phyloP scores from a whole-genome alignment of 768 basidiomycete genomes.

The Kwoniella heveanensis region DNA sequence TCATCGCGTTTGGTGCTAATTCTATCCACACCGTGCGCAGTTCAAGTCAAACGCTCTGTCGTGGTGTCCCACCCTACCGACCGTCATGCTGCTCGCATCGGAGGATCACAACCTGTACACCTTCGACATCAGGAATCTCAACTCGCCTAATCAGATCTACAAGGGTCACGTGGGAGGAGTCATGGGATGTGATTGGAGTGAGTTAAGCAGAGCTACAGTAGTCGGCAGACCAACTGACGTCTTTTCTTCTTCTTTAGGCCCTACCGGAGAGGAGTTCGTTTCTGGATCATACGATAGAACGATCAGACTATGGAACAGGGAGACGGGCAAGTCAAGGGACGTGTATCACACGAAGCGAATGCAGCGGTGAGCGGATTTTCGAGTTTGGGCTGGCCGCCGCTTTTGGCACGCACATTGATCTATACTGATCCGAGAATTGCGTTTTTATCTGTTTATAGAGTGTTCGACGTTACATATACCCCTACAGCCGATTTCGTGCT shows the following conservation, averaged over 20 bases:
- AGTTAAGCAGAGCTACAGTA: constrained; percentile 13
- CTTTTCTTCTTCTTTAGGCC: constrained; percentile 54
- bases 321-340: constrained; percentile 76
- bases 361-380: constrained; percentile 78
- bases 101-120: constrained; percentile 99
- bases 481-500: constrained; percentile 88
- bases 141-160: constrained; percentile 84
- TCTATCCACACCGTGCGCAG: too few species aligned
- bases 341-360: constrained; percentile 98
- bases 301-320: constrained; percentile 87
- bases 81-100: constrained; percentile 85
- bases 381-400: too few species aligned
- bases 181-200: constrained; percentile 93
- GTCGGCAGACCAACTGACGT: constrained; percentile 5
- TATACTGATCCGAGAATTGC: constrained; percentile 11
- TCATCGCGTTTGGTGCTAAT: background rate
- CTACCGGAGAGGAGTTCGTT: constrained; percentile 92
- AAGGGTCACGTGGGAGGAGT: constrained; percentile 96
- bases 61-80: constrained; percentile 97
- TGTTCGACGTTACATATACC: constrained; percentile 84
- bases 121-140: constrained; percentile 86
- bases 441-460: constrained; percentile 59
- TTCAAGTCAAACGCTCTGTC: constrained; percentile 87
- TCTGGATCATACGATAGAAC: constrained; percentile 97
- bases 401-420: too few species aligned